Percentiles rank a stretch among this genome's conserved stretches.
Evolutionary conservation across 129 eudicot species (phyloP).

Genomic region (Flaveria brownii): DNA sequence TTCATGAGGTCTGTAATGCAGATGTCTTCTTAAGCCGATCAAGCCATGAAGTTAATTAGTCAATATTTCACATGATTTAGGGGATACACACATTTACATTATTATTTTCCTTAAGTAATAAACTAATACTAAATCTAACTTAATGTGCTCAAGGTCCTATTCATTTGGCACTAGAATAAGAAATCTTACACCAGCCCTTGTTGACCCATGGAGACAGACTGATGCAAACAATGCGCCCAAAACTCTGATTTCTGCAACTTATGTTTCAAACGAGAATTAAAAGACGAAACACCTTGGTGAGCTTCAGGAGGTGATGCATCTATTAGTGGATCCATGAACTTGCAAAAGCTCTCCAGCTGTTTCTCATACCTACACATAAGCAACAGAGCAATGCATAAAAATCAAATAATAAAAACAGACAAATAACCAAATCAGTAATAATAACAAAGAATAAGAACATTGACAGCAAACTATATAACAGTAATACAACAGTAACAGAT

Average conservation of each 20-base stretch:
- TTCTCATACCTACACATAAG: conserved; percentile 53
- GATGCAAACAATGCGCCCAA: conserved; percentile 86
- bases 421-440: no score
- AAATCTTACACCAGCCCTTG: conserved; percentile 84
- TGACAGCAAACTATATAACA: no score
- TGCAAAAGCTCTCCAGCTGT: conserved; percentile 88
- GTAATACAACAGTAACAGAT: background rate
- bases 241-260: conserved; percentile 70
- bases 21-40: conserved; percentile 9
- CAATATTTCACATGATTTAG: conserved; percentile 3
- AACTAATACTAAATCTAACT: conserved; percentile 6
- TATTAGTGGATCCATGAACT: conserved; percentile 84
- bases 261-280: conserved; percentile 62
- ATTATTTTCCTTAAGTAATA: background rate
- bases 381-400: background rate
- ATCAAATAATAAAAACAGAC: no score
- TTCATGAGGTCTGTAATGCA: conserved; percentile 15
- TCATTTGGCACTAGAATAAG: conserved; percentile 17
- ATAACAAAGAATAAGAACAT: no score
- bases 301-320: conserved; percentile 90
- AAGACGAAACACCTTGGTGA: conserved; percentile 58
- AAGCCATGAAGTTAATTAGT: conserved; percentile 10
- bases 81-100: background rate
- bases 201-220: conserved; percentile 83
- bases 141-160: conserved; percentile 10